Evolutionary conservation across 2,329 filamentous ascomycete species (phyloP).

Genomic region (Trichoderma simmonsii): DNA sequence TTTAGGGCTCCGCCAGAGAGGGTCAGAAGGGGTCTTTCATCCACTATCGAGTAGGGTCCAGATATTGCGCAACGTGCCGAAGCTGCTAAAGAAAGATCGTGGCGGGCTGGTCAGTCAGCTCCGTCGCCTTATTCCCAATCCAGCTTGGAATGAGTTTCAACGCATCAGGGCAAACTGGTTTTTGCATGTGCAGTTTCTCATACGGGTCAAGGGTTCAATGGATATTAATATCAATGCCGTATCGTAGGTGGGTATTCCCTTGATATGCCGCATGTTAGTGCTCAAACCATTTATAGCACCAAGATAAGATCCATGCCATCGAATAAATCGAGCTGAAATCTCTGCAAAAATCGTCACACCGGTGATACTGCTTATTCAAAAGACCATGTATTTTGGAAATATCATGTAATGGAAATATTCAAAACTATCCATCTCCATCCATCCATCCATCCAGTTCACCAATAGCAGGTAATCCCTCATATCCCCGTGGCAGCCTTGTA

Average conservation of each 20-base stretch:
- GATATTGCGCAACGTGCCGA: slow-evolving; percentile 6
- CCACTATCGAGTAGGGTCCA: not conserved
- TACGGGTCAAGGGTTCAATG: not conserved
- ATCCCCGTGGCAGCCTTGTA: slow-evolving; percentile 12
- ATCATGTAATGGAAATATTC: slow-evolving; percentile 5
- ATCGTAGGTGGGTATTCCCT: not conserved
- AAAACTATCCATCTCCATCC: not conserved
- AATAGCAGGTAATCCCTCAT: slow-evolving; percentile 11
- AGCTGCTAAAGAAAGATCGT: not conserved
- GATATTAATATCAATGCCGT: not conserved
- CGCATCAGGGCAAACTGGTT: not conserved
- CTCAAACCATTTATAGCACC: not conserved
- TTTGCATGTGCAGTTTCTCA: not conserved
- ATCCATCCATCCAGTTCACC: not conserved
- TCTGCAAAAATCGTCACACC: not conserved
- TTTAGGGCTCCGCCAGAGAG: not conserved
- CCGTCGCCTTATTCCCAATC: not conserved
- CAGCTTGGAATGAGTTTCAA: not conserved
- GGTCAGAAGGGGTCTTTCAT: not conserved
- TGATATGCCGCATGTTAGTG: not conserved
- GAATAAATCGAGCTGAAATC: not conserved
- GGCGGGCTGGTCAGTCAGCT: not conserved
- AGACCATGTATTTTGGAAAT: not conserved
- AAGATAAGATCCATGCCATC: not conserved
- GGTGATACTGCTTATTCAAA: not conserved